Base-by-base conservation (phyloP, 352 stramenopile species). In the Phytopythium kandeliae region DNA sequence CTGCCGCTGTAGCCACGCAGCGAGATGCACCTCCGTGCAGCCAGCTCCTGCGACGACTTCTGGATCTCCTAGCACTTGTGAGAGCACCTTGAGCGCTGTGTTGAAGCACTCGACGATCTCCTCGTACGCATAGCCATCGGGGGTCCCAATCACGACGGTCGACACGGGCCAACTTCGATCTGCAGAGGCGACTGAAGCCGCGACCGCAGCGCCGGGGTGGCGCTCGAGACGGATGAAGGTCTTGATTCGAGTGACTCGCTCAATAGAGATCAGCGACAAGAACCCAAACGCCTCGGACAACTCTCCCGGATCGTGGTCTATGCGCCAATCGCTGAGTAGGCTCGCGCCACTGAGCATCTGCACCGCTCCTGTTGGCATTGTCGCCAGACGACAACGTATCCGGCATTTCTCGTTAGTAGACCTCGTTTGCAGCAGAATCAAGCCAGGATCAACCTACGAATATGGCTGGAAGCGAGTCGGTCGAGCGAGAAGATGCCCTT, bases 11-110 rank as follows among this genome's bases (percentile, higher is more conserved):
- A 88, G 26, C 52, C 62, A 64, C 7, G 50, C 36, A 10, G 71
- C 63, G 13, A 88, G 48, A 37, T 81, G 69, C 15, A 83, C 68
- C 50, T 88, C 76, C 4, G 58, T 50, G 26, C 71, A 85, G 1
- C 76, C 74, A 22, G 58, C 74, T 3, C 74, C 76, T 34, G 69
- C 69, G n/a, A 88, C 30, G 2, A 61, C 65, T 8, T 79, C 42
- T 0, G 71, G 60, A 3, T 58, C 42, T 44, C 82, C 63, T 26
- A 82, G 63, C 10, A 85, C 48, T 15, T 35, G 28, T 25, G 55
- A 57, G 16, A 88, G 46, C 11, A 53, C 52, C 53, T 74, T 80
- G 28, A 85, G 55, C 22, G 67, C 67, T 3, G 58, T 63, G 7
- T 62, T 71, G 26, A 77, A 50, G 7, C 53, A 56, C 34, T 80